Base-by-base conservation (phyloP, 331 rosid species). In the Acacia concinna region DNA sequence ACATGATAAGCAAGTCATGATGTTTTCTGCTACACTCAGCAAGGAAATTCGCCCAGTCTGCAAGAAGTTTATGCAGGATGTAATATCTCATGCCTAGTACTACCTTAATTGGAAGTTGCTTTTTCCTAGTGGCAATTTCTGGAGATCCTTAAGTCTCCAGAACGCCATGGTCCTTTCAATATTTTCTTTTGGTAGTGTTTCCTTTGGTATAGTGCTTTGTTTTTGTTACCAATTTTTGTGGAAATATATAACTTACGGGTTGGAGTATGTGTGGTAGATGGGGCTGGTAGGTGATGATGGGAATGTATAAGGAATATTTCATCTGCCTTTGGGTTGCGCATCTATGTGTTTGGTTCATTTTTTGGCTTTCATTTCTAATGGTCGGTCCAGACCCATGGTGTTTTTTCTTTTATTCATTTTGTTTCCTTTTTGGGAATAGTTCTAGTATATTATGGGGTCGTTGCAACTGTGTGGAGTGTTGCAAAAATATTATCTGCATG, bases 51-150 rank as follows among this genome's bases (percentile, higher is more conserved):
- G 96, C 18, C 96, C 96, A 35, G 96, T 91, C 85, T 91, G 96
- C 93, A 89, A 91, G 89, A 91, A 89, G 81, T 91, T 91, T 73
- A 91, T 91, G 96, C 96, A 91, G 87, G 96, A 91, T 87, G 96
- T 91, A 91, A 91, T 89, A 82, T 87, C 78, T 85, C 88, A 82
- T 88, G 87, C 87, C 89, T 85, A 86, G 84, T 81, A 67, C 81
- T 84, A 76, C 91, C 88, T 75, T 81, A 83, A 90, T 89, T 91
- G 80, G 88, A 85, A 82, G 89, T 84, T 87, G 80, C 83, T 69
- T 85, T 90, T 85, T 88, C 84, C 44, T 84, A 32, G 56, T 85
- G 68, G 71, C 79, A 78, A 81, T 77, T 83, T 68, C 71, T 83
- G 67, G 5, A 79, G 94, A 86, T 85, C 83, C 69, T 56, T 80